Percentiles rank a stretch among this genome's conserved stretches.
phyloP scores from a whole-genome alignment of 306 rosid genomes.

The Cucumis melo region DNA sequence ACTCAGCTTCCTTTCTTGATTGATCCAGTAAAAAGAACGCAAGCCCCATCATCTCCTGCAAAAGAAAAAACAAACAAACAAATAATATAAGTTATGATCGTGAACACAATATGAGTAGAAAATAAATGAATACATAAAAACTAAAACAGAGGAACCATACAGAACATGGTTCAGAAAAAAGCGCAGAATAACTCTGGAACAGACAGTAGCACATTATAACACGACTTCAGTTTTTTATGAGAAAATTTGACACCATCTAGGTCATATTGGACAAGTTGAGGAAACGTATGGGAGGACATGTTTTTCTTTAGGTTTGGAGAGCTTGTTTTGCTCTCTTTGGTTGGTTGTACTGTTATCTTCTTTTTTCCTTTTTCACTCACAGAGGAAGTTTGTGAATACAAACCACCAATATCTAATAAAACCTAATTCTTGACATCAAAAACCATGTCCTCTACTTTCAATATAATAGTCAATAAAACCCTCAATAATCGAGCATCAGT shows the following conservation, averaged over 20 bases:
- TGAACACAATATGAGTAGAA: constrained; percentile 1
- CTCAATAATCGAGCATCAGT: constrained; percentile 1
- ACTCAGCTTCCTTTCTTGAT: constrained; percentile 94
- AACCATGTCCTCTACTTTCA: neutral
- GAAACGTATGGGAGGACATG: no score
- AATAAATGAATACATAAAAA: constrained; percentile 5
- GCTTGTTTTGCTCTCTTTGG: no score
- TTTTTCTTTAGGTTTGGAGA: no score
- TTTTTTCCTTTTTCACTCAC: no score
- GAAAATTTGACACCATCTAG: no score
- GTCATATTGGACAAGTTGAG: no score
- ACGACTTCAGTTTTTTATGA: no score
- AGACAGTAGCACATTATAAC: neutral
- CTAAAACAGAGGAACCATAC: neutral
- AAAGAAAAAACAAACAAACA: constrained; percentile 5
- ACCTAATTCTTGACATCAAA: neutral
- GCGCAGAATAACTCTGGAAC: neutral
- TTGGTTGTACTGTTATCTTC: no score
- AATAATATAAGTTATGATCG: constrained; percentile 1
- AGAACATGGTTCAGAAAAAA: neutral
- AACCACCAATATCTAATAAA: neutral
- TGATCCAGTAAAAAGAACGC: constrained; percentile 83
- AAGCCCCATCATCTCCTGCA: constrained; percentile 98
- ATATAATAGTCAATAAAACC: neutral
- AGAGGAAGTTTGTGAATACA: neutral